These are phyloP conservation scores for Serendipita indica DNA, from an alignment of 768 basidiomycete genomes.

Conservation along the genomic window DNA sequence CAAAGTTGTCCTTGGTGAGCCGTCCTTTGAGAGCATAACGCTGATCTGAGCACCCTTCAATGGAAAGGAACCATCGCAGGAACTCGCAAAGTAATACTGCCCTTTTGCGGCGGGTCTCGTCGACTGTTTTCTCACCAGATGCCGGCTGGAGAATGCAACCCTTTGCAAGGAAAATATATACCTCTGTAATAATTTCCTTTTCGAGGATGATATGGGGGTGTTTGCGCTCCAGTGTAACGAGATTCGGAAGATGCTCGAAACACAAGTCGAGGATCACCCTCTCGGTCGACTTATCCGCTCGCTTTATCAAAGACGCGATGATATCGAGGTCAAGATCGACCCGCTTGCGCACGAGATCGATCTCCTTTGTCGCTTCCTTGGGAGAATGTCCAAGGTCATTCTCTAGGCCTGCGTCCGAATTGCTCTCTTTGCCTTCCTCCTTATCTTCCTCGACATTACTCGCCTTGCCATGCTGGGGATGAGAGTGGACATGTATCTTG, in stretches of 20 bases:
- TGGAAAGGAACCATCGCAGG: not conserved
- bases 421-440: no score
- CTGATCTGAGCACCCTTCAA: not conserved
- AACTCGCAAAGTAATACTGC: not conserved
- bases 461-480: not conserved
- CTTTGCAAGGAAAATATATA: slow-evolving; percentile 1
- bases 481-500: not conserved
- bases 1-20: not conserved
- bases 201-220: not conserved
- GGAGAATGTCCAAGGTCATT: not conserved
- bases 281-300: slow-evolving; percentile 3
- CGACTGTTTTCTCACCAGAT: not conserved
- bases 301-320: not conserved
- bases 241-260: not conserved
- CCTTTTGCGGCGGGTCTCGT: not conserved
- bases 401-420: no score
- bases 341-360: not conserved
- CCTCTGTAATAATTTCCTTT: not conserved
- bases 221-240: not conserved
- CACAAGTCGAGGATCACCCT: not conserved
- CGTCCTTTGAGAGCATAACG: not conserved
- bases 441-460: not conserved
- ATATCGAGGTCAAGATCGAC: slow-evolving; percentile 2
- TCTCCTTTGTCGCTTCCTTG: not conserved
- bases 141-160: not conserved